phyloP scores from a whole-genome alignment of 495 filamentous ascomycete genomes.

The Talaromyces ruber region DNA sequence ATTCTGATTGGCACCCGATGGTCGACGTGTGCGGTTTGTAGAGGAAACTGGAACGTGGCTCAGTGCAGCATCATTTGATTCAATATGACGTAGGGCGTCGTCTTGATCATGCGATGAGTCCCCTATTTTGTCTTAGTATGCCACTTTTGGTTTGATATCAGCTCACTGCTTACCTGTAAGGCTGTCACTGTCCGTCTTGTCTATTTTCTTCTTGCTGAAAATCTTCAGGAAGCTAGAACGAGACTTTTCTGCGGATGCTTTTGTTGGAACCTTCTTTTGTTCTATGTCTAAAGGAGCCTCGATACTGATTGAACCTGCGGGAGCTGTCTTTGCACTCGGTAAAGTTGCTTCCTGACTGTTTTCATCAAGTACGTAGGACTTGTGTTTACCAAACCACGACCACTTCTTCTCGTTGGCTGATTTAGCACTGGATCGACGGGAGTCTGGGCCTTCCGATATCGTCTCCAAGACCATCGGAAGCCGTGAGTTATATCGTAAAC shows the following conservation, averaged over 20 bases:
- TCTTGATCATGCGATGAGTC: not conserved
- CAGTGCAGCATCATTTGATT: not conserved
- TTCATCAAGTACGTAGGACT: conserved; percentile 29
- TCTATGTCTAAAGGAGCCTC: not conserved
- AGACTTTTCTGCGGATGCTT: conserved; percentile 7
- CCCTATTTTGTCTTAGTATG: conserved; percentile 1
- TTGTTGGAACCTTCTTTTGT: not conserved
- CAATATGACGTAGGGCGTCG: not conserved
- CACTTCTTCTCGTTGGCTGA: conserved; percentile 45
- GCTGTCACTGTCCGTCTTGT: conserved; percentile 5
- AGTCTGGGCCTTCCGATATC: conserved; percentile 8
- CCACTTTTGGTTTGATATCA: not conserved
- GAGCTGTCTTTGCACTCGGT: not conserved
- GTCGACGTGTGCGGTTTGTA: not conserved
- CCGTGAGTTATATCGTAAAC: conserved; percentile 4
- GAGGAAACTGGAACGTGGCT: not conserved
- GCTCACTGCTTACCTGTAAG: not conserved
- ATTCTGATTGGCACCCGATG: conserved; percentile 38
- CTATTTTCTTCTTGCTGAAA: conserved; percentile 15
- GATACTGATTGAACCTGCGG: not conserved
- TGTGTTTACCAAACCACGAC: conserved; percentile 55
- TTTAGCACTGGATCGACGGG: conserved; percentile 15
- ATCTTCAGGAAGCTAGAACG: conserved; percentile 19
- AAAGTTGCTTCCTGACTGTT: not conserved
- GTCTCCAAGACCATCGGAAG: conserved; percentile 7